A percentile compares a stretch with the other conserved stretches of the same genome.
Conservation (phyloP, 129 eudicot species). For the Ambrosia trifida region DNA sequence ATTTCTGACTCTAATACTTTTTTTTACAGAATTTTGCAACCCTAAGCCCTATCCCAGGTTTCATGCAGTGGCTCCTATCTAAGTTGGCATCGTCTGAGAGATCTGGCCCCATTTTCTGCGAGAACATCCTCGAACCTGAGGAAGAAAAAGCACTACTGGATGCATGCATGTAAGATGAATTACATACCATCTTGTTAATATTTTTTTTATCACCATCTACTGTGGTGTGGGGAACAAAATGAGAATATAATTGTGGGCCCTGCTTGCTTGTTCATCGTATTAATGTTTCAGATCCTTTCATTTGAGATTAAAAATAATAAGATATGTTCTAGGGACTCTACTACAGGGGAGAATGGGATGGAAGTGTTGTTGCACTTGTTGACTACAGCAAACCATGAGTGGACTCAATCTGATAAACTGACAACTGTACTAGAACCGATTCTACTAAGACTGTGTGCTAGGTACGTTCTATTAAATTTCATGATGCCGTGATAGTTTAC, state of each 20-base stretch:
- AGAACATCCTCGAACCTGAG: conserved; percentile 65
- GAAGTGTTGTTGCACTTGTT: conserved; percentile 70
- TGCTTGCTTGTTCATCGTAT: not conserved
- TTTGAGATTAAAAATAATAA: conserved; percentile 3
- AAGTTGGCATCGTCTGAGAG: conserved; percentile 83
- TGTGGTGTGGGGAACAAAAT: not conserved
- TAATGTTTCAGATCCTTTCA: not conserved
- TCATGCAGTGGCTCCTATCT: conserved; percentile 81
- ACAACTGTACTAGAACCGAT: conserved; percentile 45
- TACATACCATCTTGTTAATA: not conserved
- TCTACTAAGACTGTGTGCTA: conserved; percentile 78
- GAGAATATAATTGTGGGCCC: conserved; percentile 7
- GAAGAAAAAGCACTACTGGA: conserved; percentile 66
- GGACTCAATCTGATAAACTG: conserved; percentile 61
- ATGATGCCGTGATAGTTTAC: not conserved
- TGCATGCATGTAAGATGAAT: conserved; percentile 51
- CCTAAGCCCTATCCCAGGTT: conserved; percentile 96
- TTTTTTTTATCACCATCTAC: not conserved
- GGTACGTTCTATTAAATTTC: conserved; percentile 42
- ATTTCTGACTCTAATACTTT: conserved; percentile 17
- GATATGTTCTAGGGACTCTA: conserved; percentile 46
- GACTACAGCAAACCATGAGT: conserved; percentile 55
- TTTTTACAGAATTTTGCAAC: conserved; percentile 83
- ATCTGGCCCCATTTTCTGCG: conserved; percentile 64
- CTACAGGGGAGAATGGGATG: conserved; percentile 56